Percentiles rank a stretch among this genome's conserved stretches.
These are phyloP conservation scores for Xylariales sp. DNA, from an alignment of 2,329 filamentous ascomycete genomes.

Conservation along the genomic window DNA sequence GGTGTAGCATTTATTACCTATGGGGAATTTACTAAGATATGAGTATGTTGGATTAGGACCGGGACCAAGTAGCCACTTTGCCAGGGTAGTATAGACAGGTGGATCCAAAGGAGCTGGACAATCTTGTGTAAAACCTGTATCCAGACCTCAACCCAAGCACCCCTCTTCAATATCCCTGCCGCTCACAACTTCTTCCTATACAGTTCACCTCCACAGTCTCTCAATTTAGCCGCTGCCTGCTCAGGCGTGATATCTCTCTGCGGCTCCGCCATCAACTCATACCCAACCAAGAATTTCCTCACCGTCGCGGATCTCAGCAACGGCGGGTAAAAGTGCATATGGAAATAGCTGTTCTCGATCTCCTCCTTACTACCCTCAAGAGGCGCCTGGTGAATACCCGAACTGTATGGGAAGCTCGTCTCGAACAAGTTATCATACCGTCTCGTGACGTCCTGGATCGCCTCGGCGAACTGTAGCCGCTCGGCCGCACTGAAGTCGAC, in stretches of 20 bases:
- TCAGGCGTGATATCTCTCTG: constrained; percentile 97
- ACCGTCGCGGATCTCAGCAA: constrained; percentile 89
- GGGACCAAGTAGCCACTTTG: no score
- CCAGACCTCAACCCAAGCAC: no score
- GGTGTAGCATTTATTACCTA: no score
- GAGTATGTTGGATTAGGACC: no score
- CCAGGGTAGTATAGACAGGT: no score
- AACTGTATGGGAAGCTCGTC: constrained; percentile 94
- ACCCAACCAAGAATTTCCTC: constrained; percentile 93
- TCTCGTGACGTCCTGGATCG: constrained; percentile 80
- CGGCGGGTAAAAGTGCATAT: constrained; percentile 97
- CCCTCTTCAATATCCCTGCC: no score
- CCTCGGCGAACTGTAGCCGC: constrained; percentile 70
- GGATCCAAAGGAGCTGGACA: no score
- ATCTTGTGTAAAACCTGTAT: no score
- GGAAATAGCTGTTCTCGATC: constrained; percentile 82
- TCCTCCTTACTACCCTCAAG: constrained; percentile 77
- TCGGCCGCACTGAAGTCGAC: constrained; percentile 75
- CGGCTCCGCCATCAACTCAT: constrained; percentile 95
- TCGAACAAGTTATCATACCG: constrained; percentile 97
- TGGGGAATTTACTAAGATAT: no score
- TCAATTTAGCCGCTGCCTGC: constrained; percentile 77
- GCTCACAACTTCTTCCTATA: constrained; percentile 63
- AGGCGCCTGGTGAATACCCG: constrained; percentile 93
- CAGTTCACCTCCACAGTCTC: constrained; percentile 72